Conservation (phyloP, 768 basidiomycete species). For the Cytidiella melzeri region DNA sequence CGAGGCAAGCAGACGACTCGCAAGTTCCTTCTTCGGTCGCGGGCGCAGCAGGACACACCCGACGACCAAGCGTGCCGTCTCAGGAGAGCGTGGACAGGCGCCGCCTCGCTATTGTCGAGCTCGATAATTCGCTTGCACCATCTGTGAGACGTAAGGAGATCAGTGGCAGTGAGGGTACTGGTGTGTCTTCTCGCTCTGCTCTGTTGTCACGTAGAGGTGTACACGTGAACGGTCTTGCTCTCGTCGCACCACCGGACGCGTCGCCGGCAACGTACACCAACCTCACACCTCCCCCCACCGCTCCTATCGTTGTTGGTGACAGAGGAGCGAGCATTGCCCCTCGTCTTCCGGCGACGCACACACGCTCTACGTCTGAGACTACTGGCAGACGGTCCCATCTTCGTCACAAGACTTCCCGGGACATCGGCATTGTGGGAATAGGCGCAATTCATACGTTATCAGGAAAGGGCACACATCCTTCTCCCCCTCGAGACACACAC, state of each 20-base stretch:
- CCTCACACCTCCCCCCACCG: slow-evolving; percentile 45
- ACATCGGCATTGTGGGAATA: slow-evolving; percentile 50
- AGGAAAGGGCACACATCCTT: slow-evolving; percentile 8
- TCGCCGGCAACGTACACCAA: slow-evolving; percentile 46
- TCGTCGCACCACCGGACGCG: slow-evolving; percentile 71
- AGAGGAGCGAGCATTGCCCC: neutral
- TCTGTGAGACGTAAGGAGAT: slow-evolving; percentile 20
- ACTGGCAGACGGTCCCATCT: slow-evolving; percentile 26
- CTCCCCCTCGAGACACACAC: slow-evolving; percentile 11
- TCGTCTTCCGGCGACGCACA: slow-evolving; percentile 25
- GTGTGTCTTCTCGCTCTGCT: slow-evolving; percentile 6
- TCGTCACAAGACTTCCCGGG: slow-evolving; percentile 39
- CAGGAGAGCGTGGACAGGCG: slow-evolving; percentile 60
- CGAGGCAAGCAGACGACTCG: neutral
- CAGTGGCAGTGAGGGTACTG: slow-evolving; percentile 4
- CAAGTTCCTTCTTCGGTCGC: slow-evolving; percentile 19
- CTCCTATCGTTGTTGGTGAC: slow-evolving; percentile 27
- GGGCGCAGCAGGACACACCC: slow-evolving; percentile 21
- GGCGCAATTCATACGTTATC: slow-evolving; percentile 20
- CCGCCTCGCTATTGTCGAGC: slow-evolving; percentile 60
- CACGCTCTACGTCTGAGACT: slow-evolving; percentile 46
- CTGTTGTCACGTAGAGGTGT: slow-evolving; percentile 20
- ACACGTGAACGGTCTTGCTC: slow-evolving; percentile 42
- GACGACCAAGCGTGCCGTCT: slow-evolving; percentile 47
- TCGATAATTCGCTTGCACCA: slow-evolving; percentile 28